Evolutionary conservation across 2,329 filamentous ascomycete genomes (phyloP).

Genomic region (Capronia coronata): DNA sequence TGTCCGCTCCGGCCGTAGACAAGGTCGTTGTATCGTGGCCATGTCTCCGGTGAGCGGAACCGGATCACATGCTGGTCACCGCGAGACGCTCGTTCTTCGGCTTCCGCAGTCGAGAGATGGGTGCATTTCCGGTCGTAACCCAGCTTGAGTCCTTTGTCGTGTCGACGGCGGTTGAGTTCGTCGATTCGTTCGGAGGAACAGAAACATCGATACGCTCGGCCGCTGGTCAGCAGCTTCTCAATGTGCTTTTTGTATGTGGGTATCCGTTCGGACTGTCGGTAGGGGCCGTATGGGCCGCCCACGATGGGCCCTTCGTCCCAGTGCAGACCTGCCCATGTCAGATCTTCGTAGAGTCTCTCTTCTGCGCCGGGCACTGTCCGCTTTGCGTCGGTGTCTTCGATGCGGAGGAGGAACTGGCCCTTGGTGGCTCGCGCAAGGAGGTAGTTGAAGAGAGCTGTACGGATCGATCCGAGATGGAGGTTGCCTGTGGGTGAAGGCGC

Average conservation of each 20-base stretch:
- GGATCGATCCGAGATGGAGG: conserved; percentile 81
- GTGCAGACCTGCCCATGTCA: conserved; percentile 78
- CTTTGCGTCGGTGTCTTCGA: conserved; percentile 85
- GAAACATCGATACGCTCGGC: conserved; percentile 87
- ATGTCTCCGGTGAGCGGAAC: conserved; percentile 58
- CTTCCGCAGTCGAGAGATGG: conserved; percentile 56
- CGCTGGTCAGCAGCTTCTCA: conserved; percentile 59
- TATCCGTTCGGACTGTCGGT: conserved; percentile 79
- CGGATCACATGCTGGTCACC: conserved; percentile 72
- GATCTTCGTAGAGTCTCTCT: conserved; percentile 65
- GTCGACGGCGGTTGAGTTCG: conserved; percentile 56
- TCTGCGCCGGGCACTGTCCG: conserved; percentile 78
- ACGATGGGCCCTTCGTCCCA: conserved; percentile 93
- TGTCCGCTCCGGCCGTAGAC: conserved; percentile 62
- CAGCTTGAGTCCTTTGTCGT: conserved; percentile 51
- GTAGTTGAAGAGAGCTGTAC: conserved; percentile 94
- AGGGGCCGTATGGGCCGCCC: conserved; percentile 76
- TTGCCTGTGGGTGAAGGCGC: conserved; percentile 93
- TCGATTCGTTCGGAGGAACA: conserved; percentile 69
- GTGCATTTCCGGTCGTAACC: conserved; percentile 70
- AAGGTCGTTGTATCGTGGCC: conserved; percentile 64
- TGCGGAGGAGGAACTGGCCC: conserved; percentile 81
- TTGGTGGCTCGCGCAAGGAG: conserved; percentile 79
- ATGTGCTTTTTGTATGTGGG: conserved; percentile 66
- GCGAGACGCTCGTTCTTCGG: conserved; percentile 60